Base-by-base conservation (phyloP, 805 yeast genomes). In the Schizosaccharomyces cryophilus region DNA sequence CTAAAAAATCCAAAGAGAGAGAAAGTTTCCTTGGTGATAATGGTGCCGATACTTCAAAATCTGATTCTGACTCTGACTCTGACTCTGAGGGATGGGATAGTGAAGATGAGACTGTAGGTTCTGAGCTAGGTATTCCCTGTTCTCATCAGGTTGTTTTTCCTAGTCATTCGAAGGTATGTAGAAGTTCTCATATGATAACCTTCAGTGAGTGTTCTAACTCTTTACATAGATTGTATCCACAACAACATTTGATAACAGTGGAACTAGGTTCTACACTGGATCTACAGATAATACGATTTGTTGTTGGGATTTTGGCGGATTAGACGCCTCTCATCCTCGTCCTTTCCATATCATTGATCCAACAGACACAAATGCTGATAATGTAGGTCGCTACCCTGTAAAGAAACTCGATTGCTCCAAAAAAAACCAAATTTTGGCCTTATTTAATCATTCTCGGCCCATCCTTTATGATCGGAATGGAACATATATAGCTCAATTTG, bases 241-340 rank as follows among this genome's bases (percentile, higher is more conserved):
- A 4, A 58, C 72, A 21, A 64, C 65, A 4, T 62, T 67, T 26
- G 69, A 69, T 42, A 60, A 64, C 0, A 60, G 67, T 0, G 73
- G 74, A 0, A 56, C 66, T 1, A 63, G 70, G 2, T 62, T 74
- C 7, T 63, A 64, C 19, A 63, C 72, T 1, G 65, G 69, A 1
- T 67, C 72, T 2, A 61, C 63, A 31, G 73, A 71, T 60, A 62
- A 66, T 42, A 63, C 62, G 0, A 58, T 74, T 21, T 65, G 67
- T 48, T 62, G 68, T 17, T 74, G 68, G 68, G 69, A 72, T 42
- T 74, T 74, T 62, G 63, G 64, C 40, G 67, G 71, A 6, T 67
- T 74, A 68, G 69, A 69, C 35, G 61, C 70, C 3, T 58, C 60
- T 2, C 42, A 63, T 13, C 62, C 61, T 42, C 51, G 24, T n/a